Base-by-base conservation (phyloP, 75 land plant species). In the Pinus tabuliformis region DNA sequence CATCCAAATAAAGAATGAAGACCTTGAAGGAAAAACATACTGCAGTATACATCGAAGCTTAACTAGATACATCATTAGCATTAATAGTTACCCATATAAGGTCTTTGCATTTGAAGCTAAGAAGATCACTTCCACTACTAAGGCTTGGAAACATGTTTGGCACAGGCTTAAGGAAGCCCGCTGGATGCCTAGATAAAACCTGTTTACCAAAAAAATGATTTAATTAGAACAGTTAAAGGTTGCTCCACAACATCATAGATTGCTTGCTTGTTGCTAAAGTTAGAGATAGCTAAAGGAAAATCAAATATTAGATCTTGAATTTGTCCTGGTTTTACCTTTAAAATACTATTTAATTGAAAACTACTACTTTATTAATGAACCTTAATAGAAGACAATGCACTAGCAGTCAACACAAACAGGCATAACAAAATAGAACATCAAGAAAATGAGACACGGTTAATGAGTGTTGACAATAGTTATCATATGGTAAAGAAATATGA, bases 161-260 rank as follows among this genome's bases (percentile, higher is more conserved):
- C 62, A 96, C 86, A 73, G 99, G 93, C 78, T 97, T 94, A 59
- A 97, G 78, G 66, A 92, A 83, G 79, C 89, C 91, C 30, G 89
- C 89, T 81, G 85, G 80, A 75, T 91, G 89, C 18, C 99, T 80
- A 30, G 99, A 90, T 18, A 87, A 70, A 61, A 92, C 98, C 99
- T 96, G 83, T 77, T 64, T 73, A 39, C 72, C n/a, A 65, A 15
- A 76, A 45, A 54, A 65, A 76, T 1, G 14, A 18, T 52, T 73
- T 56, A 9, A 30, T 73, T 73, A 8, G 16, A 21, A 6, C n/a
- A 24, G 57, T 22, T 33, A 42, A 14, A 21, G 62, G 62, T 71
- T 42, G 52, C 17, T 15, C 22, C 17, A 8, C 21, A 72, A 15
- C 12, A 73, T 26, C 59, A 22, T 49, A 76, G 65, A 26, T 16